A percentile compares a stretch with the other conserved stretches of the same genome.
Conservation (phyloP, 768 basidiomycete species). For the Phlebiopsis gigantea region DNA sequence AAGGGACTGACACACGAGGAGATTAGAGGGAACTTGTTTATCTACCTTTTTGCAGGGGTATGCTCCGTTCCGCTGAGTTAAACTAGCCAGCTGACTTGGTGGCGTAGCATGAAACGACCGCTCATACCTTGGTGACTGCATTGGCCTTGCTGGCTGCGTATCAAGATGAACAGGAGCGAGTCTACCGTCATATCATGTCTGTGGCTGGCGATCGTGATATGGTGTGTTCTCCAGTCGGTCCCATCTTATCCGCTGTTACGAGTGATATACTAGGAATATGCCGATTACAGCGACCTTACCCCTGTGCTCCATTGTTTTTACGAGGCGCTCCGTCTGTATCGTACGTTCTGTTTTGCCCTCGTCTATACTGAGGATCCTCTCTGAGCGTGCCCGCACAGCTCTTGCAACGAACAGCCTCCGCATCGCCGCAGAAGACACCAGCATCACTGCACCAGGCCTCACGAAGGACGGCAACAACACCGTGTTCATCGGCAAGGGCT, state of each 20-base stretch:
- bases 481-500: slow-evolving; percentile 16
- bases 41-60: slow-evolving; percentile 24
- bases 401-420: slow-evolving; percentile 3
- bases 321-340: slow-evolving; percentile 14
- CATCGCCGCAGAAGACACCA: slow-evolving; percentile 1
- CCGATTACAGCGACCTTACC: neutral
- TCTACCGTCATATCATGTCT: slow-evolving; percentile 9
- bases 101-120: slow-evolving; percentile 19
- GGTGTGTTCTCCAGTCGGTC: too few species aligned
- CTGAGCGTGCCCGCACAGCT: neutral
- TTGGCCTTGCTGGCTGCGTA: slow-evolving; percentile 22
- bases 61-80: neutral
- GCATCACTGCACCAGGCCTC: slow-evolving; percentile 2
- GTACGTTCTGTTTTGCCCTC: neutral
- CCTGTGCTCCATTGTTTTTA: slow-evolving; percentile 16
- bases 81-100: neutral
- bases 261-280: slow-evolving; percentile 20
- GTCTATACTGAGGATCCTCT: neutral
- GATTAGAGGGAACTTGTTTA: slow-evolving; percentile 17
- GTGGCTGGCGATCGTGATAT: slow-evolving; percentile 1
- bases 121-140: slow-evolving; percentile 18
- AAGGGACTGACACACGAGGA: slow-evolving; percentile 12
- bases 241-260: too few species aligned
- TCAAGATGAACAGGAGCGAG: slow-evolving; percentile 17
- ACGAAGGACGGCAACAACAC: neutral